phyloP scores from a whole-genome alignment of 257 asterid species.

The Echites panduratus region DNA sequence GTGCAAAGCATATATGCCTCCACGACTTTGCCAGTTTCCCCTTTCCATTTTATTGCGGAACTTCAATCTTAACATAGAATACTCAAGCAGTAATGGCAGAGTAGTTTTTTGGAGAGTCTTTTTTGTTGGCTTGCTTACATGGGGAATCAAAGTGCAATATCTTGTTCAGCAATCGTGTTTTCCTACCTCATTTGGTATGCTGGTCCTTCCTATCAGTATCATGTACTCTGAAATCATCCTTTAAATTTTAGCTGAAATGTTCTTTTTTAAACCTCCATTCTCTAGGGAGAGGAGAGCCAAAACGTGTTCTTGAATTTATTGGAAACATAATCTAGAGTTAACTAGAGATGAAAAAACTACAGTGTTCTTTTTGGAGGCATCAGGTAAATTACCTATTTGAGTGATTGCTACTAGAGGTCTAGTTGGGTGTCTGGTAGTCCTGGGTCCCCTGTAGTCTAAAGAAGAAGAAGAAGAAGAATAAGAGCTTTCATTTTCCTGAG shows the following conservation, averaged over 20 bases:
- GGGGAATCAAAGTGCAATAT: not conserved
- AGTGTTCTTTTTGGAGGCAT: not conserved
- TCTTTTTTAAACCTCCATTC: not conserved
- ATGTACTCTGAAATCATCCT: not conserved
- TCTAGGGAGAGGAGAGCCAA: not conserved
- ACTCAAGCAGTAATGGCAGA: not conserved
- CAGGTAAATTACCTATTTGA: not conserved
- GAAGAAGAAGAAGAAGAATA: not conserved
- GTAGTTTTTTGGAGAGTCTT: not conserved
- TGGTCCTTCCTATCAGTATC: not conserved
- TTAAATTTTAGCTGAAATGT: not conserved
- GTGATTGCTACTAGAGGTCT: not conserved
- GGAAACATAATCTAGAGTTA: not conserved
- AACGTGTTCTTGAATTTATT: not conserved
- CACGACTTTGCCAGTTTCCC: not conserved
- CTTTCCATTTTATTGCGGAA: not conserved
- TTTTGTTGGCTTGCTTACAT: not conserved
- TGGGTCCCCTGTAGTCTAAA: not conserved
- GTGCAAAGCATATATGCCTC: not conserved
- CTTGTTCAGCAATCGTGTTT: not conserved
- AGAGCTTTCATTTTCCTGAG: not conserved
- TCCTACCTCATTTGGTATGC: not conserved
- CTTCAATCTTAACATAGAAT: not conserved
- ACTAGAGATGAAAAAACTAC: not conserved
- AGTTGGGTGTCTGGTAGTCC: not conserved